Percentiles rank a stretch among this genome's conserved stretches.
Conservation (phyloP, 306 rosid species). For the Gastrolobium bilobum region DNA sequence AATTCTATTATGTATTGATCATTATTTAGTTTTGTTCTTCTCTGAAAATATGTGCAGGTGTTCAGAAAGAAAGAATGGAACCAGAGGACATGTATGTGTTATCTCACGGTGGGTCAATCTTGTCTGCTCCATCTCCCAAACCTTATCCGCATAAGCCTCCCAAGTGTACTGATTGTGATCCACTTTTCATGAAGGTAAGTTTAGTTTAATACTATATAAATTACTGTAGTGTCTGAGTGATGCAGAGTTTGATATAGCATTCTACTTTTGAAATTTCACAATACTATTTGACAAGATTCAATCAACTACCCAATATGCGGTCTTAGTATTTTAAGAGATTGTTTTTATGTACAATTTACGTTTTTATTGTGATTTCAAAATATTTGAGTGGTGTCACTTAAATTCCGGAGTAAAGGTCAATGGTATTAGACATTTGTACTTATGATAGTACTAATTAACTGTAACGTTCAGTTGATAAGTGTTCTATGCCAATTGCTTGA, state of each 20-base stretch:
- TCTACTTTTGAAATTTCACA: constrained; percentile 30
- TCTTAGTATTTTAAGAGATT: constrained; percentile 19
- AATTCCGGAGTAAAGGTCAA: constrained; percentile 12
- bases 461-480: constrained; percentile 5
- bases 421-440: constrained; percentile 26
- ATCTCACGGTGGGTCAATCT: constrained; percentile 69
- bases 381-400: constrained; percentile 14
- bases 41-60: constrained; percentile 65
- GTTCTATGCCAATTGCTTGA: constrained; percentile 18
- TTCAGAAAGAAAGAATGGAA: constrained; percentile 96
- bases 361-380: constrained; percentile 6
- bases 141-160: constrained; percentile 95
- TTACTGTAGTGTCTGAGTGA: constrained; percentile 30
- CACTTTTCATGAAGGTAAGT: constrained; percentile 88
- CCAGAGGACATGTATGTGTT: constrained; percentile 94
- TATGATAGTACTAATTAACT: constrained; percentile 9
- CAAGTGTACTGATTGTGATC: constrained; percentile 90
- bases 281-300: constrained; percentile 16
- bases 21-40: constrained; percentile 28
- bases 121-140: constrained; percentile 83
- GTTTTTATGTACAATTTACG: constrained; percentile 1
- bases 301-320: not conserved
- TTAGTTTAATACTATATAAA: constrained; percentile 25
- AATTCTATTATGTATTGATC: constrained; percentile 10
- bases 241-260: constrained; percentile 13